Evolutionary conservation across 306 rosid genomes (phyloP).

Genomic region (Gastrolobium bilobum): DNA sequence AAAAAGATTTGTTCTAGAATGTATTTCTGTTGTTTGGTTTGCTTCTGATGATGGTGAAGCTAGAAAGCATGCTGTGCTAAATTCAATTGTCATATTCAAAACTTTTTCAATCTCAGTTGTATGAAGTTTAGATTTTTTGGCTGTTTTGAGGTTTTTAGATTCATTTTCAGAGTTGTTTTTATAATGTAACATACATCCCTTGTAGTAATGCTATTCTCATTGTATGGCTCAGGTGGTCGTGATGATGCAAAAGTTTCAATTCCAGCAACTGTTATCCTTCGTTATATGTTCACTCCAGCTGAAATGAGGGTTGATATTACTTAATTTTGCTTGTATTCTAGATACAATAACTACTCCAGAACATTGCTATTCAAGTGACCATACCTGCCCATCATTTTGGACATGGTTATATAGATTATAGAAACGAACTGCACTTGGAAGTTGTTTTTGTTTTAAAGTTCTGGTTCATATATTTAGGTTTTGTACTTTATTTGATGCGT

Average conservation of each 20-base stretch:
- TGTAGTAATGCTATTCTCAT: slow-evolving; percentile 42
- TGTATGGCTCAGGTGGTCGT: slow-evolving; percentile 77
- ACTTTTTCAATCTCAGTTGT: slow-evolving; percentile 26
- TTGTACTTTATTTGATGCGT: not conserved
- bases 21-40: slow-evolving; percentile 37
- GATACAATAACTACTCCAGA: slow-evolving; percentile 29
- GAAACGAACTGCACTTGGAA: slow-evolving; percentile 18
- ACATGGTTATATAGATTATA: slow-evolving; percentile 25
- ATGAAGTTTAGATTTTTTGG: slow-evolving; percentile 24
- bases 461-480: not conserved
- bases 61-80: slow-evolving; percentile 36
- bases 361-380: slow-evolving; percentile 36
- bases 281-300: slow-evolving; percentile 84
- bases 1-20: slow-evolving; percentile 7
- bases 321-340: slow-evolving; percentile 35
- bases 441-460: slow-evolving; percentile 32
- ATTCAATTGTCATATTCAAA: not conserved
- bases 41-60: slow-evolving; percentile 40
- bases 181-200: slow-evolving; percentile 35
- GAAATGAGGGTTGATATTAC: slow-evolving; percentile 79
- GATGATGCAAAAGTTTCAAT: slow-evolving; percentile 85
- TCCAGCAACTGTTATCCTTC: slow-evolving; percentile 87
- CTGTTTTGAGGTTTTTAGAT: slow-evolving; percentile 40
- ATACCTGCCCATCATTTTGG: slow-evolving; percentile 23
- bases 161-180: slow-evolving; percentile 42